Percentiles rank a stretch among this genome's conserved stretches.
Conservation (phyloP, 805 yeast species). For the Starmerella bombicola region DNA sequence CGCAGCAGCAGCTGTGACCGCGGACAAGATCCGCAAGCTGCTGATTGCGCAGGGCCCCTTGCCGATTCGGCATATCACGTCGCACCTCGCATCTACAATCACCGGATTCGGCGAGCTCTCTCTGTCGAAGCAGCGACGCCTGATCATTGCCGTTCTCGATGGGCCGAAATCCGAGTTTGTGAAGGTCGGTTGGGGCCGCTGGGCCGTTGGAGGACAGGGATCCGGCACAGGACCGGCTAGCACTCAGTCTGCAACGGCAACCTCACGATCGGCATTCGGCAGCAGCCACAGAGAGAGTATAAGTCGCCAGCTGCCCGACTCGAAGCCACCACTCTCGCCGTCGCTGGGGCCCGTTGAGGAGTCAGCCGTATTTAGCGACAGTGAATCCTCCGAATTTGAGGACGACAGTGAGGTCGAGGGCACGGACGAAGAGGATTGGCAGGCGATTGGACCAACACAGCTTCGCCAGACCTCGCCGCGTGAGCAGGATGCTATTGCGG, state of each 20-base stretch:
- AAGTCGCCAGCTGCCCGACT: conserved; percentile 20
- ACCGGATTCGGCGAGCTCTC: conserved; percentile 70
- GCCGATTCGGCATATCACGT: conserved; percentile 81
- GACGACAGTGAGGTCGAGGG: conserved; percentile 29
- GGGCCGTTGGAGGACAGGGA: conserved; percentile 66
- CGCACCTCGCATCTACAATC: conserved; percentile 60
- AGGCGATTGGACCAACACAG: conserved; percentile 66
- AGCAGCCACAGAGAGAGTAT: conserved; percentile 19
- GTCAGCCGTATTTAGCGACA: conserved; percentile 21
- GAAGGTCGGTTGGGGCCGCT: conserved; percentile 96
- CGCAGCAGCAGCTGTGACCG: conserved; percentile 75
- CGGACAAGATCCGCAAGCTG: conserved; percentile 58
- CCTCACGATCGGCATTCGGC: not conserved
- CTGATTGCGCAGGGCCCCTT: conserved; percentile 68
- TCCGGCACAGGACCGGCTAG: conserved; percentile 34
- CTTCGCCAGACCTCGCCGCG: conserved; percentile 30
- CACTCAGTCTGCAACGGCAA: conserved; percentile 3
- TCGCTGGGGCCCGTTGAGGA: conserved; percentile 21
- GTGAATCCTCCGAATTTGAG: conserved; percentile 26
- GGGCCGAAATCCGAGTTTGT: conserved; percentile 59
- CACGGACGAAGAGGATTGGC: conserved; percentile 98
- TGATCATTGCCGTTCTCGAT: conserved; percentile 82
- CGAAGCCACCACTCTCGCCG: conserved; percentile 29
- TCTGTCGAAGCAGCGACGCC: conserved; percentile 75
- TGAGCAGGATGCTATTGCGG: conserved; percentile 51